Evolutionary conservation across 1,284 basidiomycete species (phyloP).

Genomic region (Austropuccinia psidii): DNA sequence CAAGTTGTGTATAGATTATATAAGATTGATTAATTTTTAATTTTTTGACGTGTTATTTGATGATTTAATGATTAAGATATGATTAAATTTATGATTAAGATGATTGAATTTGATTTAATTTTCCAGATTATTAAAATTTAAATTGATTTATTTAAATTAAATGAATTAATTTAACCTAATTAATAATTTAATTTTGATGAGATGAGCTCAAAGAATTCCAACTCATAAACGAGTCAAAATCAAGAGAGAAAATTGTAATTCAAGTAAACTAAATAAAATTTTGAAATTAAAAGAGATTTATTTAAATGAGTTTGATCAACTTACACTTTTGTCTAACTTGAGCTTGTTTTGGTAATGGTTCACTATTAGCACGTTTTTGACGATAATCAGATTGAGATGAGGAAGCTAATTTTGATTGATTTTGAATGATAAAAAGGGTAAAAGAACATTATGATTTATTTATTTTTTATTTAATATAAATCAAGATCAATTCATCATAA

Average conservation of each 20-base stretch:
- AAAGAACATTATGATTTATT: neutral
- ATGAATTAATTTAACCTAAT: no score
- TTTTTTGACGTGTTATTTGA: no score
- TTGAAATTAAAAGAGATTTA: neutral
- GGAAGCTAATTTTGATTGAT: neutral
- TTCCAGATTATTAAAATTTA: no score
- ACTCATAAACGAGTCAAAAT: neutral
- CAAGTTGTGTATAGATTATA: no score
- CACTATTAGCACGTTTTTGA: constrained; percentile 23
- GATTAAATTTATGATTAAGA: no score
- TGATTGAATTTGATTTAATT: no score
- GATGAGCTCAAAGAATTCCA: neutral
- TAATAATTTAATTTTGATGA: no score
- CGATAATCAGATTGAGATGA: neutral
- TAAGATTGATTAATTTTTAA: no score
- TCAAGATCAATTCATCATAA: no score
- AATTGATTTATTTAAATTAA: no score
- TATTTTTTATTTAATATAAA: no score
- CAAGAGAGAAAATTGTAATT: neutral
- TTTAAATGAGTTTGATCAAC: neutral
- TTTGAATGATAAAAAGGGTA: neutral
- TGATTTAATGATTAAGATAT: no score
- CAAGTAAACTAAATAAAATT: neutral
- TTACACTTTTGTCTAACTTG: constrained; percentile 7
- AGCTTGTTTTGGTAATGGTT: constrained; percentile 16